Evolutionary conservation across 2,329 filamentous ascomycete genomes (phyloP).

Genomic region (Pyrenochaeta sp.): DNA sequence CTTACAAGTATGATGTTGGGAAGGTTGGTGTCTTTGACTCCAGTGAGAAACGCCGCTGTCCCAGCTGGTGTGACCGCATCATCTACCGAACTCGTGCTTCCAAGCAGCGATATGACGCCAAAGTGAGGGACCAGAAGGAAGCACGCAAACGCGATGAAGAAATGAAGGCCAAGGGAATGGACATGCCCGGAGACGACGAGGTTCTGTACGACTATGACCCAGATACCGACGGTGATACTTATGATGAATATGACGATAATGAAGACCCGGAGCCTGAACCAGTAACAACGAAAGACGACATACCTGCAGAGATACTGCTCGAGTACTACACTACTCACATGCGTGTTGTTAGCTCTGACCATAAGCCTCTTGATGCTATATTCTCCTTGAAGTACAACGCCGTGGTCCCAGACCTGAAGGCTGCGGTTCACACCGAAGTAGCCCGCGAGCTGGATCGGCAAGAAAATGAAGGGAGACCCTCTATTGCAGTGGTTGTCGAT

Average conservation of each 20-base stretch:
- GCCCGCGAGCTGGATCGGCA: constrained; percentile 86
- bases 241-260: constrained; percentile 39
- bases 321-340: constrained; percentile 87
- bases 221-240: constrained; percentile 71
- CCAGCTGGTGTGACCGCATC: constrained; percentile 97
- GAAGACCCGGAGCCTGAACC: constrained; percentile 56
- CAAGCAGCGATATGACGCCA: constrained; percentile 70
- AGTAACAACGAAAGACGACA: constrained; percentile 66
- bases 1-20: constrained; percentile 98
- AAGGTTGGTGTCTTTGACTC: constrained; percentile 91
- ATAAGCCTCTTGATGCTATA: constrained; percentile 86
- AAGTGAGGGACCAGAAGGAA: constrained; percentile 68
- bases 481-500: constrained; percentile 83
- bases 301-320: constrained; percentile 62
- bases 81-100: constrained; percentile 81
- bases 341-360: constrained; percentile 88
- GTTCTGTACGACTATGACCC: constrained; percentile 92
- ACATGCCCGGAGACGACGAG: constrained; percentile 76
- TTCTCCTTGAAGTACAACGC: constrained; percentile 88
- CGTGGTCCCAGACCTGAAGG: constrained; percentile 83
- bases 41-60: constrained; percentile 89
- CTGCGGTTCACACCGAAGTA: constrained; percentile 84
- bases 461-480: constrained; percentile 88
- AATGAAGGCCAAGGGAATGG: constrained; percentile 81
- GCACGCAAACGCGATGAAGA: constrained; percentile 79